Evolutionary conservation across 2,329 filamentous ascomycete genomes (phyloP).

Genomic region (Venturia effusa): DNA sequence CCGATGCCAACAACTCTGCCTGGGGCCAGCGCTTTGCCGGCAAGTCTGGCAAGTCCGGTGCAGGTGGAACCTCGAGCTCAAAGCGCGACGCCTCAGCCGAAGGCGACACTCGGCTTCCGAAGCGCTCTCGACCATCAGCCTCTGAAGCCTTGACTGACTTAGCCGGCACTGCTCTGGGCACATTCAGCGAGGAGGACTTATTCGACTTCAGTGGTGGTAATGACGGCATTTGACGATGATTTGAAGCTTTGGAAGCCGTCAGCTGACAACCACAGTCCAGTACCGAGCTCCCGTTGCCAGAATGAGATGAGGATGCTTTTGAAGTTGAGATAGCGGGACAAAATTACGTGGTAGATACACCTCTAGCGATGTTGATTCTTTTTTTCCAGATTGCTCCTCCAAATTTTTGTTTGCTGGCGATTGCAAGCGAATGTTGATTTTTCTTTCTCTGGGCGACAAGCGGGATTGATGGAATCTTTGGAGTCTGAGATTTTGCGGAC

Average conservation of each 20-base stretch:
- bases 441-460: background rate
- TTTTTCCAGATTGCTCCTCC: background rate
- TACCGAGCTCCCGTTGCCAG: background rate
- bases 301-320: background rate
- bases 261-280: background rate
- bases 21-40: background rate
- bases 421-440: background rate
- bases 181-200: background rate
- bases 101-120: background rate
- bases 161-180: background rate
- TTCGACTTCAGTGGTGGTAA: background rate
- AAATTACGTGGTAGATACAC: background rate
- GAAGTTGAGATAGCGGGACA: background rate
- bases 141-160: background rate
- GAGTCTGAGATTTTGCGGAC: background rate
- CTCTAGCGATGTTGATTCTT: background rate
- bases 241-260: background rate
- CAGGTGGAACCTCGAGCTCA: background rate
- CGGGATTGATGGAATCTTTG: background rate
- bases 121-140: background rate
- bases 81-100: constrained; percentile 2
- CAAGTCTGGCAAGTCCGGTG: background rate
- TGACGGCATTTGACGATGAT: background rate
- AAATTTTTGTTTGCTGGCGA: too few relatives aligned
- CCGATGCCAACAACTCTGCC: background rate